These are phyloP conservation scores for Candida chauliodis DNA, from an alignment of 805 yeast genomes.

Conservation along the genomic window DNA sequence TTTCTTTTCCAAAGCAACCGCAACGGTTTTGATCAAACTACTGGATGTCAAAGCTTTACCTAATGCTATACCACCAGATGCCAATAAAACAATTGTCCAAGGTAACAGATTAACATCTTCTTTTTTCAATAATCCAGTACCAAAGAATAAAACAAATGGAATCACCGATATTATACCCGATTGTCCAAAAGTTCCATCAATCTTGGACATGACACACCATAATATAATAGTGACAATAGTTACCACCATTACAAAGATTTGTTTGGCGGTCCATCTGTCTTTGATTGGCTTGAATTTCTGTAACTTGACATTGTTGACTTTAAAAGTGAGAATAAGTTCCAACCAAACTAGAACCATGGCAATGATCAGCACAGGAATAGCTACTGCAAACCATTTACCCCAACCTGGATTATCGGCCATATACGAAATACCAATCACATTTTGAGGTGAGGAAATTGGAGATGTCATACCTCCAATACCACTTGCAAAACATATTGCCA, in stretches of 20 bases:
- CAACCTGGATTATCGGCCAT: constrained; percentile 85
- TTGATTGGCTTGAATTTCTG: constrained; percentile 47
- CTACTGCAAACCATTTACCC: constrained; percentile 90
- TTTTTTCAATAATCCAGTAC: constrained; percentile 45
- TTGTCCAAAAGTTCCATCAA: constrained; percentile 43
- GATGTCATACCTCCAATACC: constrained; percentile 97
- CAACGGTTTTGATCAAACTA: constrained; percentile 46
- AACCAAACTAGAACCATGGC: constrained; percentile 70
- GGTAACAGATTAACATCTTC: constrained; percentile 51
- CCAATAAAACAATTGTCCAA: constrained; percentile 52
- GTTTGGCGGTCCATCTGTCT: constrained; percentile 43
- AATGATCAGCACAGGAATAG: constrained; percentile 73
- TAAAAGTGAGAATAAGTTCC: constrained; percentile 63
- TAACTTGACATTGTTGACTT: constrained; percentile 43
- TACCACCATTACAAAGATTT: constrained; percentile 40
- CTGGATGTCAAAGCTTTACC: constrained; percentile 51
- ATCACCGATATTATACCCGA: constrained; percentile 47
- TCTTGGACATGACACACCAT: constrained; percentile 47
- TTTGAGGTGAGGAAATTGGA: constrained; percentile 96
- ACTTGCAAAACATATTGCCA: constrained; percentile 91
- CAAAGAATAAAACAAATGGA: constrained; percentile 48
- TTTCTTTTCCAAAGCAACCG: constrained; percentile 39
- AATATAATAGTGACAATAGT: constrained; percentile 42
- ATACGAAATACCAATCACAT: constrained; percentile 81
- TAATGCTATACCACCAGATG: constrained; percentile 55